Conservation (phyloP, 768 basidiomycete species). For the Exsudoporus frostii region DNA sequence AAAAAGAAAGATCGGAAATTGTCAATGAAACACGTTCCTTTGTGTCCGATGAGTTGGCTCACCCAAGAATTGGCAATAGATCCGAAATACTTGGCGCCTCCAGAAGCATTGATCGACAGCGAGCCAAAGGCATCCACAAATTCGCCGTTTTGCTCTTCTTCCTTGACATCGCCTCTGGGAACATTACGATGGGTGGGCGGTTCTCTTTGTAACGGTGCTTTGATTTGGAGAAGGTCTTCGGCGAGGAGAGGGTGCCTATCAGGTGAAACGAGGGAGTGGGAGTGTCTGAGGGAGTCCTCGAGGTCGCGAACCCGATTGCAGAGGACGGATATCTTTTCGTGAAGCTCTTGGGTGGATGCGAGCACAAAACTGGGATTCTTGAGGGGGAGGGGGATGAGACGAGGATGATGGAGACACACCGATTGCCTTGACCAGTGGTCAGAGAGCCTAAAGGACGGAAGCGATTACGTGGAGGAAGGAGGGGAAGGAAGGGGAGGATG, state of each 20-base stretch:
- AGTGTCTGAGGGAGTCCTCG: slow-evolving; percentile 63
- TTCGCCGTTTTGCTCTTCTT: slow-evolving; percentile 63
- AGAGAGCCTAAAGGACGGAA: slow-evolving; percentile 53
- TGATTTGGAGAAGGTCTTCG: slow-evolving; percentile 72
- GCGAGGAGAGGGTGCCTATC: slow-evolving; percentile 65
- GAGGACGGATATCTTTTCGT: slow-evolving; percentile 77
- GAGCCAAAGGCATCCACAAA: slow-evolving; percentile 80
- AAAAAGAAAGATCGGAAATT: slow-evolving; percentile 8
- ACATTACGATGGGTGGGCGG: slow-evolving; percentile 41
- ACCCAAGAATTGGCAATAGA: slow-evolving; percentile 79
- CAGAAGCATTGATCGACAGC: slow-evolving; percentile 67
- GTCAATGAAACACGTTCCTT: not conserved
- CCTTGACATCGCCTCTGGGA: slow-evolving; percentile 41
- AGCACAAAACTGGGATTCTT: slow-evolving; percentile 58
- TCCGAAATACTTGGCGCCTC: slow-evolving; percentile 73
- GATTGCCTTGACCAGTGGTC: slow-evolving; percentile 80
- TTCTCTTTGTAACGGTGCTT: slow-evolving; percentile 74
- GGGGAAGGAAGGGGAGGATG: slow-evolving; percentile 9
- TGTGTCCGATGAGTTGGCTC: not conserved
- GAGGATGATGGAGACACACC: slow-evolving; percentile 38
- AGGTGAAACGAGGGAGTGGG: slow-evolving; percentile 54
- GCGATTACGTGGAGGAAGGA: slow-evolving; percentile 19
- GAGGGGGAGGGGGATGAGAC: not conserved
- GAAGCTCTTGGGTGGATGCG: slow-evolving; percentile 75
- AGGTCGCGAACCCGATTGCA: slow-evolving; percentile 72